phyloP scores from a whole-genome alignment of 2,329 filamentous ascomycete genomes.

The Aspergillus pseudonomiae region DNA sequence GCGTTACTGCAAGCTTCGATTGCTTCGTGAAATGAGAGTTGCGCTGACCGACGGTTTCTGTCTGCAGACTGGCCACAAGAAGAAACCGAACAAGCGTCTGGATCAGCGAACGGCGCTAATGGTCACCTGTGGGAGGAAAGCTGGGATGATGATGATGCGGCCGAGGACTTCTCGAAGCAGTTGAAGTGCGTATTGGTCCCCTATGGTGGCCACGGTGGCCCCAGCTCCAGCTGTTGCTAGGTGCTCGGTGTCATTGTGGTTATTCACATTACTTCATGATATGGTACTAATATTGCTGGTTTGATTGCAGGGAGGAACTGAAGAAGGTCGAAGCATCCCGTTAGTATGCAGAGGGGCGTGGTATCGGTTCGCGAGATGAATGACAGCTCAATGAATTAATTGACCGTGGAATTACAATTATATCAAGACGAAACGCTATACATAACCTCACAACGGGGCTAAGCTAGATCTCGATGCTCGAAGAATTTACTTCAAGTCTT shows the following conservation, averaged over 20 bases:
- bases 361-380: constrained; percentile 10
- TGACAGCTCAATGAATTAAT: constrained; percentile 2
- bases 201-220: not conserved
- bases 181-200: constrained; percentile 68
- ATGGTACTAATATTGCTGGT: constrained; percentile 10
- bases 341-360: constrained; percentile 51
- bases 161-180: constrained; percentile 93
- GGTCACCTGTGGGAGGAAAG: constrained; percentile 98
- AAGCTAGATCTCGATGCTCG: not conserved
- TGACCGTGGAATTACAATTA: constrained; percentile 6
- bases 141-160: constrained; percentile 98
- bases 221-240: not conserved
- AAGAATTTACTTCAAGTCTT: not conserved
- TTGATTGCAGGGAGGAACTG: constrained; percentile 64
- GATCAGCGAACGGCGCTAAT: constrained; percentile 56
- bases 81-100: constrained; percentile 73
- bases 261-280: not conserved
- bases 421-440: not conserved
- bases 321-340: constrained; percentile 87
- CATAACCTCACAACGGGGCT: not conserved
- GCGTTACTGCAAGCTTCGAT: not conserved
- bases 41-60: constrained; percentile 14
- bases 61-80: constrained; percentile 84
- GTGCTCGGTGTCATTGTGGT: not conserved
- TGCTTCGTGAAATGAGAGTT: not conserved